A percentile compares a stretch with the other conserved stretches of the same genome.
Evolutionary conservation across 805 yeast species (phyloP).

Genomic region (Metschnikowia lachancei): DNA sequence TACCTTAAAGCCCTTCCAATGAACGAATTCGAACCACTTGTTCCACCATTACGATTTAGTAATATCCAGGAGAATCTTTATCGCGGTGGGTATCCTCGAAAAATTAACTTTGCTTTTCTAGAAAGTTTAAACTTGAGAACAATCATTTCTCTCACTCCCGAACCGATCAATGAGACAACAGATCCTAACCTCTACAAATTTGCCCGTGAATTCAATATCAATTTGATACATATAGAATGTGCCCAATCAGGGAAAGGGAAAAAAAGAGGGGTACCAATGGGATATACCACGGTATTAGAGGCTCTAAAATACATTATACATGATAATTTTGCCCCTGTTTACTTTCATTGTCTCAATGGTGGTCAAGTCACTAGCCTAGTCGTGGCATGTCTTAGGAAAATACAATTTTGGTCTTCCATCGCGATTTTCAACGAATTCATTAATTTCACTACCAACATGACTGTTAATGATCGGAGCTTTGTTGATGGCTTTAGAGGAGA

Average conservation of each 20-base stretch:
- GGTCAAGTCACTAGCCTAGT: slow-evolving; percentile 82
- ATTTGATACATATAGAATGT: slow-evolving; percentile 64
- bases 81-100: slow-evolving; percentile 86
- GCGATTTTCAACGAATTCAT: slow-evolving; percentile 85
- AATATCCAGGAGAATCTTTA: slow-evolving; percentile 66
- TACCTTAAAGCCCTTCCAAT: not conserved
- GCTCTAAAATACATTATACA: slow-evolving; percentile 64
- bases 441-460: slow-evolving; percentile 70
- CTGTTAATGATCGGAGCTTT: slow-evolving; percentile 78
- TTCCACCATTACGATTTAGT: slow-evolving; percentile 79
- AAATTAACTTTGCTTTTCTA: slow-evolving; percentile 66
- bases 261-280: slow-evolving; percentile 80
- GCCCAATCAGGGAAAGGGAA: slow-evolving; percentile 67
- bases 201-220: slow-evolving; percentile 53
- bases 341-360: slow-evolving; percentile 86
- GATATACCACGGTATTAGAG: slow-evolving; percentile 55
- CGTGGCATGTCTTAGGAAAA: slow-evolving; percentile 80
- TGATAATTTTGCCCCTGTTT: slow-evolving; percentile 62
- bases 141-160: slow-evolving; percentile 77
- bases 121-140: slow-evolving; percentile 63
- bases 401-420: slow-evolving; percentile 84
- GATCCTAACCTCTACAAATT: slow-evolving; percentile 54
- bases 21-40: slow-evolving; percentile 27
- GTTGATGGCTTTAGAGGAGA: slow-evolving; percentile 76
- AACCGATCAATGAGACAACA: slow-evolving; percentile 54